Conservation (phyloP, 306 rosid species). For the Begonia fuchsioides region DNA sequence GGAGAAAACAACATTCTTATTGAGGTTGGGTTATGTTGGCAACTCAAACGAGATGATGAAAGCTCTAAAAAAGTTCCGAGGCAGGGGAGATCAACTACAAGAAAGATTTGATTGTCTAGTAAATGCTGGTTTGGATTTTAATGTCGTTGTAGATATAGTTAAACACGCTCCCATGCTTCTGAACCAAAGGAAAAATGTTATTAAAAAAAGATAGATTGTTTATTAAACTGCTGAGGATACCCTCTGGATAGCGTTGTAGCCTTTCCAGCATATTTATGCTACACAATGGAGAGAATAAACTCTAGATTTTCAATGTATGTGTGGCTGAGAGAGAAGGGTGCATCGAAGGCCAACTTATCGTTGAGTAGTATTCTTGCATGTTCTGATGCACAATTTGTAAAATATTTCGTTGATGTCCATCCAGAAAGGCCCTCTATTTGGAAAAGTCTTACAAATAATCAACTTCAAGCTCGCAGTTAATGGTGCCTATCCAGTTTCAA, state of each 20-base stretch:
- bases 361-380: slow-evolving; percentile 52
- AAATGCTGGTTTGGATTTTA: slow-evolving; percentile 62
- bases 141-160: slow-evolving; percentile 27
- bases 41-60: slow-evolving; percentile 73
- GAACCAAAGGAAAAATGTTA: slow-evolving; percentile 30
- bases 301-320: slow-evolving; percentile 52
- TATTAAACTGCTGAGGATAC: slow-evolving; percentile 32
- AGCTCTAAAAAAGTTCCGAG: slow-evolving; percentile 47
- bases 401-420: slow-evolving; percentile 48
- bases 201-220: slow-evolving; percentile 49
- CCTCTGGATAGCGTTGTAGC: slow-evolving; percentile 40
- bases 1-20: slow-evolving; percentile 50
- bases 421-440: slow-evolving; percentile 54
- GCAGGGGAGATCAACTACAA: slow-evolving; percentile 68
- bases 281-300: slow-evolving; percentile 35
- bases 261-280: slow-evolving; percentile 55
- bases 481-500: too few relatives aligned
- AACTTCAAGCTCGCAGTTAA: too few relatives aligned
- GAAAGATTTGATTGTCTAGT: slow-evolving; percentile 80
- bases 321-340: slow-evolving; percentile 49
- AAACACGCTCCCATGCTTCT: slow-evolving; percentile 50
- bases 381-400: slow-evolving; percentile 39
- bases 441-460: slow-evolving; percentile 23
- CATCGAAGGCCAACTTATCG: slow-evolving; percentile 27
- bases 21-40: slow-evolving; percentile 47